Base-by-base conservation (phyloP, 1,139 yeast species). In the Magnusiomyces sp. region DNA sequence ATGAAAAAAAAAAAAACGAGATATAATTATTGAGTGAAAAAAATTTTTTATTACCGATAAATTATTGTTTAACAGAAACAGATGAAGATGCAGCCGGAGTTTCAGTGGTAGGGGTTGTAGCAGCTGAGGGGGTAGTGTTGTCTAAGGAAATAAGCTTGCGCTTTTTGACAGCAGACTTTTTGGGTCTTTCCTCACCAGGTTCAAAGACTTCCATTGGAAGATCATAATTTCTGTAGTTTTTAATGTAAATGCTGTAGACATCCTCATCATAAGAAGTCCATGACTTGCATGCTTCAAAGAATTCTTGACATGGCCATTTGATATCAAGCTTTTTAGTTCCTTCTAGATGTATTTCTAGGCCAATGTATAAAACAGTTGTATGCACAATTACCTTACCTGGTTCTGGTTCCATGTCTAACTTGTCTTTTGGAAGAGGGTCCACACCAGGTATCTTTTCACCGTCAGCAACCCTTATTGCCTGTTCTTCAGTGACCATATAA, bases 231-330 rank as follows among this genome's bases (percentile, higher is more conserved):
- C 85, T 85, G 16, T 89, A 90, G 59, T 87, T 84, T 59, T 83
- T 83, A 46, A 92, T 85, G 32, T 77, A 74, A 56, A 72, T 73
- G 46, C 72, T 71, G 62, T 82, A 74, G 14, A 74, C 65, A 40
- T 77, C 76, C 50, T 77, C 82, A 56, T 83, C 77, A 60, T 77
- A 92, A 37, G 73, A 72, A 10, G 74, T 71, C 80, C 92, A 87
- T 40, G 79, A 74, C 58, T 87, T 81, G 65, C 97, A 87, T 16
- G 88, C 69, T 48, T 76, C 81, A 67, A 76, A 87, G 64, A 90
- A 92, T 54, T 92, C 98, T 19, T 88, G 76, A 62, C 97, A 90
- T 10, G 97, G 97, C 57, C 82, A 76, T 60, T 88, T 95, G 49
- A 92, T 83, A 62, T 92, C 97, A 55, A 92, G 74, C 58, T 81